Conservation (phyloP, 2,329 filamentous ascomycete genomes). For the Fusarium globosum region DNA sequence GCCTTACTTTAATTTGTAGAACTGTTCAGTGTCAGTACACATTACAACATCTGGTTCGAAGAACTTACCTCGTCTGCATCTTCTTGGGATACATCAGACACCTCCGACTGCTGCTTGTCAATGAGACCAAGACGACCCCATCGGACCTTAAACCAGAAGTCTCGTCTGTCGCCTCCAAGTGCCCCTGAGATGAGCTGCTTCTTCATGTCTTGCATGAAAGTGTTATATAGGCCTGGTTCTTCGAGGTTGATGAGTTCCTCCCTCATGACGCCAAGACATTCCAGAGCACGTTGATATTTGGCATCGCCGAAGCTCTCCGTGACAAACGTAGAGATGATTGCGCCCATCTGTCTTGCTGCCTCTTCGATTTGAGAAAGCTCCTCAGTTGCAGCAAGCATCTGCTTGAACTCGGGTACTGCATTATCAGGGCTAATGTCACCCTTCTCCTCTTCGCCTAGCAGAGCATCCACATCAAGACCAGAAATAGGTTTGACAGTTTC, state of each 20-base stretch:
- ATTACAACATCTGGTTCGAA: neutral
- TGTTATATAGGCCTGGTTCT: constrained; percentile 80
- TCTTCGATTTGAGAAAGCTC: constrained; percentile 72
- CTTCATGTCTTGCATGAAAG: constrained; percentile 78
- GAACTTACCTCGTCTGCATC: constrained; percentile 72
- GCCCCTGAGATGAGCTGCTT: constrained; percentile 73
- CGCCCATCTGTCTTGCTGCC: constrained; percentile 78
- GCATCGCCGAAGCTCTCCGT: constrained; percentile 78
- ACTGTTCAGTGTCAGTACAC: constrained; percentile 48
- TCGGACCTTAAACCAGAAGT: constrained; percentile 84
- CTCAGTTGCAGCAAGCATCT: constrained; percentile 71
- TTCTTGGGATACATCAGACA: constrained; percentile 73
- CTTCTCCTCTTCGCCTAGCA: constrained; percentile 71
- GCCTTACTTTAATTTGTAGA: constrained; percentile 53
- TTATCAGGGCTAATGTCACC: constrained; percentile 71
- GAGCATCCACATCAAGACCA: constrained; percentile 84
- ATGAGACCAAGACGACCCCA: constrained; percentile 78
- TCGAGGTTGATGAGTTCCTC: constrained; percentile 81
- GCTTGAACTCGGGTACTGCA: constrained; percentile 90
- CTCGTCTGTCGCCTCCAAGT: constrained; percentile 79
- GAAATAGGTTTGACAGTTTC: constrained; percentile 86
- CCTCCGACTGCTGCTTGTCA: constrained; percentile 69
- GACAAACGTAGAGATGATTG: constrained; percentile 76
- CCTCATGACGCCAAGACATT: constrained; percentile 81
- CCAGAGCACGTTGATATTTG: constrained; percentile 78